Percentiles rank a stretch among this genome's conserved stretches.
Conservation (phyloP, 345 rosid genomes). For the Hevea brasiliensis region DNA sequence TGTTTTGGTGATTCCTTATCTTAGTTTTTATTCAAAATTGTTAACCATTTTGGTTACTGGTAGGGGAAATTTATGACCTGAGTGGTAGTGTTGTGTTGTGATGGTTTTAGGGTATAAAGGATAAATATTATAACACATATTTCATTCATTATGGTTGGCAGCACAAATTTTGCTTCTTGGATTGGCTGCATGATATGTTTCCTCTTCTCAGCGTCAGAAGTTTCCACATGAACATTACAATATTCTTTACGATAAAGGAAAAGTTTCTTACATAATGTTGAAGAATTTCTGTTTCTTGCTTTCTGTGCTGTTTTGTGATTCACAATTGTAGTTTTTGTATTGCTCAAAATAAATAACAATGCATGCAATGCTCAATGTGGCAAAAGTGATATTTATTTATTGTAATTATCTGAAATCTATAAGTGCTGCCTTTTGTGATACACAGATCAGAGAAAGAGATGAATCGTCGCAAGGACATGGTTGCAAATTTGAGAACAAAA, state of each 20-base stretch:
- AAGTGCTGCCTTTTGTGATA: background rate
- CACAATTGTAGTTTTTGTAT: background rate
- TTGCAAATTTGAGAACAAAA: slow-evolving; percentile 66
- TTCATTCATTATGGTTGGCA: background rate
- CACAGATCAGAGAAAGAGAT: slow-evolving; percentile 90
- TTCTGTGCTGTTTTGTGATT: background rate
- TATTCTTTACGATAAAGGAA: background rate
- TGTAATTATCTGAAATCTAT: background rate
- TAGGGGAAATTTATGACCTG: background rate
- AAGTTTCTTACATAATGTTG: background rate
- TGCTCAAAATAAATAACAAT: background rate
- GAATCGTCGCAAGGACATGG: slow-evolving; percentile 92
- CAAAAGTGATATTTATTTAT: background rate
- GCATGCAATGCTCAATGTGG: background rate
- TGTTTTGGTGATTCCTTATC: too few species aligned
- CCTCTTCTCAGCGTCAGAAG: background rate
- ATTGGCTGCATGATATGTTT: background rate
- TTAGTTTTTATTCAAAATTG: too few species aligned
- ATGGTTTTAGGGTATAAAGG: background rate
- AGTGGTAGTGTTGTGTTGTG: background rate
- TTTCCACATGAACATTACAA: background rate
- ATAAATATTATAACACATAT: background rate
- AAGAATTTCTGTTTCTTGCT: background rate
- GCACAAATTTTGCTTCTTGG: background rate
- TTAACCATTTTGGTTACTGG: background rate